A percentile compares a stretch with the other conserved stretches of the same genome.
Conservation (phyloP, 2,329 filamentous ascomycete genomes). For the Claviceps sp. region DNA sequence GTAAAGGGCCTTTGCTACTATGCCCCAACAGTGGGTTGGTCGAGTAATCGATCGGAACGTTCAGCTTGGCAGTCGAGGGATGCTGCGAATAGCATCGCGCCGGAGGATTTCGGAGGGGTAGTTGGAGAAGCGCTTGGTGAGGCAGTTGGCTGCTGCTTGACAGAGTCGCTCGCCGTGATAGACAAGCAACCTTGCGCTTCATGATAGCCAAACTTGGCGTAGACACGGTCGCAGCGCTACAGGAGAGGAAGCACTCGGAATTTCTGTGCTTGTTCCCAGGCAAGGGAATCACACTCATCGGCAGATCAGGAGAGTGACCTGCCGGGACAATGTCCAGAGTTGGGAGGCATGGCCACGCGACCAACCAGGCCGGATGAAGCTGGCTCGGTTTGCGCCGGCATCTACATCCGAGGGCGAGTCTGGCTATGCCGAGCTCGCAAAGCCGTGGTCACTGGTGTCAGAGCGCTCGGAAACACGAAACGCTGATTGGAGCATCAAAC, state of each 20-base stretch:
- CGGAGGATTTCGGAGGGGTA: conserved; percentile 7
- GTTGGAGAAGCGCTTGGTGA: conserved; percentile 2
- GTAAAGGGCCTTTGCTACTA: conserved; percentile 51
- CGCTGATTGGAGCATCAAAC: no score
- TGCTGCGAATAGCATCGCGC: conserved; percentile 38
- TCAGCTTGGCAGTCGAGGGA: conserved; percentile 53
- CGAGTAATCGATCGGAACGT: conserved; percentile 77
- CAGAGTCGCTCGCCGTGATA: conserved; percentile 16
- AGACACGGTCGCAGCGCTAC: conserved; percentile 3
- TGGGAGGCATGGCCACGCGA: background rate
- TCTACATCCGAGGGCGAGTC: background rate
- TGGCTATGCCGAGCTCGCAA: background rate
- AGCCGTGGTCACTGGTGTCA: background rate
- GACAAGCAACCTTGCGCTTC: conserved; percentile 20
- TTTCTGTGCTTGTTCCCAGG: background rate
- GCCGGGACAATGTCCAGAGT: background rate
- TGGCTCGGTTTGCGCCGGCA: conserved; percentile 26
- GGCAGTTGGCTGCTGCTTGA: conserved; percentile 6
- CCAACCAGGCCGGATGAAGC: background rate
- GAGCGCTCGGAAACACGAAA: background rate
- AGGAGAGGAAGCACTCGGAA: background rate
- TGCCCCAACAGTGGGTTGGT: conserved; percentile 73
- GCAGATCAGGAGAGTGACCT: background rate
- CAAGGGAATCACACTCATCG: background rate
- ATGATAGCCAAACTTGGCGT: conserved; percentile 8